phyloP scores from a whole-genome alignment of 768 basidiomycete genomes.

The Amanita inopinata region DNA sequence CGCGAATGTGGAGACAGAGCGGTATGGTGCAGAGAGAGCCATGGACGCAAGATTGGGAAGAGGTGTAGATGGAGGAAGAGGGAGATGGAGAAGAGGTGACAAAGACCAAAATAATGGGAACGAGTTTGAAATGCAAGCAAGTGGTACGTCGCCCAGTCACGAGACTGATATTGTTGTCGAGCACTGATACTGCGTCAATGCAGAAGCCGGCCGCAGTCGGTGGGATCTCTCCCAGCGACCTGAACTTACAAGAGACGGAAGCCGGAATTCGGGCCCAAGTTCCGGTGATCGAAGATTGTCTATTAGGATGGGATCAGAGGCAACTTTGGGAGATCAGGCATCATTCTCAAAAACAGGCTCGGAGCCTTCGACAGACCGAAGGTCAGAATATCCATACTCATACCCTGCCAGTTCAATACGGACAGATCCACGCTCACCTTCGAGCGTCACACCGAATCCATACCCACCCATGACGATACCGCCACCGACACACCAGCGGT shows the following conservation, averaged over 20 bases:
- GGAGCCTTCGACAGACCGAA: neutral
- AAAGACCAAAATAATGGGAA: neutral
- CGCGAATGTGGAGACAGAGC: constrained; percentile 12
- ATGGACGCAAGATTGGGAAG: constrained; percentile 1
- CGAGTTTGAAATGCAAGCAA: neutral
- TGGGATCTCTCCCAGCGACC: neutral
- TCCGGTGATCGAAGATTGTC: too few relatives aligned
- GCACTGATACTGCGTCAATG: neutral
- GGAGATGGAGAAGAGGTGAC: neutral
- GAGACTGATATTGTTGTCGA: neutral
- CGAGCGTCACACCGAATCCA: neutral
- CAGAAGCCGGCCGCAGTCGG: neutral
- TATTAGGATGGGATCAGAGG: too few relatives aligned
- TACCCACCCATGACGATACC: constrained; percentile 9
- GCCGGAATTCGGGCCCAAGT: neutral
- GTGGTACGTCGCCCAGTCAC: neutral
- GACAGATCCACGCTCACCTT: too few relatives aligned
- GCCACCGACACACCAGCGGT: constrained; percentile 17
- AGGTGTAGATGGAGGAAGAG: neutral
- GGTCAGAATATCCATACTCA: neutral
- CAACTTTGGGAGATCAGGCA: too few relatives aligned
- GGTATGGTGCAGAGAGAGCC: constrained; percentile 3
- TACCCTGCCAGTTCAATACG: too few relatives aligned
- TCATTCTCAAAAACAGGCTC: neutral
- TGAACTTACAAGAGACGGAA: neutral